phyloP scores from a whole-genome alignment of 2,329 filamentous ascomycete genomes.

The Xylaria sp. region DNA sequence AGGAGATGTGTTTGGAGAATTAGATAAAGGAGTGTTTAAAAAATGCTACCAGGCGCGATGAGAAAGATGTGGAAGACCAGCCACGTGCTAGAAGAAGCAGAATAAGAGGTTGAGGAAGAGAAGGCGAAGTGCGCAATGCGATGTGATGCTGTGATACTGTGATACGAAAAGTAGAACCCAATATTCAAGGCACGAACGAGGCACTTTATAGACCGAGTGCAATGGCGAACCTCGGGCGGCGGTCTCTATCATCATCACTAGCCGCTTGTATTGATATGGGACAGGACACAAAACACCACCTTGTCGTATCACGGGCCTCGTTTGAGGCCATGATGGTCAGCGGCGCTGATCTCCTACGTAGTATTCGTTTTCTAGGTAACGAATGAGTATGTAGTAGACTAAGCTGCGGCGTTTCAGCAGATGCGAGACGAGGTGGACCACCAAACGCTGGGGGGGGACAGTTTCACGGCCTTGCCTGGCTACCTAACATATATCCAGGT shows the following conservation, averaged over 20 bases:
- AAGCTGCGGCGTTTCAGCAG: conserved; percentile 21
- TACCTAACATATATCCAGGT: no score
- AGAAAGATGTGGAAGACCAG: conserved; percentile 33
- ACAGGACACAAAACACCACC: conserved; percentile 17
- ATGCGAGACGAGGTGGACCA: conserved; percentile 23
- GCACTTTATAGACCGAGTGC: conserved; percentile 31
- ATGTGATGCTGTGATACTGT: conserved; percentile 22
- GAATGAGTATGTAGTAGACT: not conserved
- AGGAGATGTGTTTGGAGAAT: not conserved
- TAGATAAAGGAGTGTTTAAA: conserved; percentile 7
- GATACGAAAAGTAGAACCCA: conserved; percentile 28
- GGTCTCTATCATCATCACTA: not conserved
- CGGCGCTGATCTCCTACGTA: not conserved
- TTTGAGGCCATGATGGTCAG: conserved; percentile 1
- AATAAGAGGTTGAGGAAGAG: conserved; percentile 27
- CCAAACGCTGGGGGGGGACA: conserved; percentile 22
- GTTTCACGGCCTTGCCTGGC: conserved; percentile 27
- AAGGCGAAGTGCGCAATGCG: conserved; percentile 20
- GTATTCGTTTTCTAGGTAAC: conserved; percentile 1
- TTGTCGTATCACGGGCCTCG: conserved; percentile 14
- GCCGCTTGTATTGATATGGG: conserved; percentile 4
- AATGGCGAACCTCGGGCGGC: not conserved
- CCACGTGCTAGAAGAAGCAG: conserved; percentile 32
- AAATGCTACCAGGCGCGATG: conserved; percentile 21
- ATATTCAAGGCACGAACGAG: not conserved